These are phyloP conservation scores for Chaetoscypha palmicola DNA, from an alignment of 2,329 filamentous ascomycete genomes.

Conservation along the genomic window DNA sequence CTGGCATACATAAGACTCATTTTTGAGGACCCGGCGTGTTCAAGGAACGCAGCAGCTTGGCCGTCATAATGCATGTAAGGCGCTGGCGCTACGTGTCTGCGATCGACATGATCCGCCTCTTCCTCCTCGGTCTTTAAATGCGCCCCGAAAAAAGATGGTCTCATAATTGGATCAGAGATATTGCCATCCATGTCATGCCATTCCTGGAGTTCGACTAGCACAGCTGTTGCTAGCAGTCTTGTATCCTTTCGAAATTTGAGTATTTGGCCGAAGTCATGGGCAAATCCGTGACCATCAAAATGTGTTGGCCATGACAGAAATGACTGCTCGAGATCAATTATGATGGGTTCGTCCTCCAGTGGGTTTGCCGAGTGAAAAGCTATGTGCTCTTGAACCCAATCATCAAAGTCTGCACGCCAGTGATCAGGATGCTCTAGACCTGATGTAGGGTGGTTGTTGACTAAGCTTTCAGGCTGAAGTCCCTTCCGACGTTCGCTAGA, in stretches of 20 bases:
- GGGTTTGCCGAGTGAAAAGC: neutral
- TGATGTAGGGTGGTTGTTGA: conserved; percentile 5
- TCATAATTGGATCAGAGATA: conserved; percentile 26
- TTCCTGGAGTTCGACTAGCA: conserved; percentile 28
- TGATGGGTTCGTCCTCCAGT: conserved; percentile 3
- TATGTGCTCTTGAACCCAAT: conserved; percentile 7
- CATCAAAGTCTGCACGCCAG: conserved; percentile 6
- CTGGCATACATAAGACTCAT: conserved; percentile 37
- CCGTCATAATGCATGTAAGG: conserved; percentile 28
- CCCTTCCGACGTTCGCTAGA: conserved; percentile 1
- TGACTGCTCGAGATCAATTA: conserved; percentile 39
- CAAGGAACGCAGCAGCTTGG: conserved; percentile 34
- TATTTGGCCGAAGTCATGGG: conserved; percentile 35
- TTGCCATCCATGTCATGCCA: conserved; percentile 26
- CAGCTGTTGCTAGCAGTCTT: conserved; percentile 29
- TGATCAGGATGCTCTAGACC: conserved; percentile 6
- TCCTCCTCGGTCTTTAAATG: conserved; percentile 34
- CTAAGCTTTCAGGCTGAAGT: conserved; percentile 8
- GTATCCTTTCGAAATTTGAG: conserved; percentile 29
- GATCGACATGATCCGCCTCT: conserved; percentile 25
- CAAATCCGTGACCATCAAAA: conserved; percentile 32
- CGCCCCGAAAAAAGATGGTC: conserved; percentile 32
- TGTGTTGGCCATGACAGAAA: conserved; percentile 35
- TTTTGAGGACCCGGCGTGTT: conserved; percentile 28
- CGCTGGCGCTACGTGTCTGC: conserved; percentile 27